Conservation (phyloP, 2,329 filamentous ascomycete species). For the Dryadomyces sulphureus region DNA sequence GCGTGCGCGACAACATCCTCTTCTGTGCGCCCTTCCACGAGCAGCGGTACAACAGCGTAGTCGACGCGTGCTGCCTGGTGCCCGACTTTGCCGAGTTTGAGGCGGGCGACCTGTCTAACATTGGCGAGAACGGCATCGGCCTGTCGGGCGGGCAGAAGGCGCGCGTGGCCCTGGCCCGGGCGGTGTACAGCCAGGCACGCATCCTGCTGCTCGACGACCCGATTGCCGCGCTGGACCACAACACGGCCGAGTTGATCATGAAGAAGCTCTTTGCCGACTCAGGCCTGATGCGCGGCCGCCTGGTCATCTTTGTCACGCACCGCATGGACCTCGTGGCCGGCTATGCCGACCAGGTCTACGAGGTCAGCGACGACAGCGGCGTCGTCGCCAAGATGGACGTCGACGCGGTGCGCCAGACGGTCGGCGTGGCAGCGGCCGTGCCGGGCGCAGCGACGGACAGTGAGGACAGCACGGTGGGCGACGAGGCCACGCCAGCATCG, state of each 20-base stretch:
- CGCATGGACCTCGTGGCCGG: conserved; percentile 61
- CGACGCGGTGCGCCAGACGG: conserved; percentile 12
- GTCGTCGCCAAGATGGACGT: conserved; percentile 18
- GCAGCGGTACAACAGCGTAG: conserved; percentile 39
- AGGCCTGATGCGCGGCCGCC: conserved; percentile 36
- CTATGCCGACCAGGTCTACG: conserved; percentile 60
- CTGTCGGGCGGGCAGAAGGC: conserved; percentile 50
- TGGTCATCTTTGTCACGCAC: conserved; percentile 68
- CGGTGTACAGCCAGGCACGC: conserved; percentile 41
- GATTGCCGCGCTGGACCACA: conserved; percentile 46
- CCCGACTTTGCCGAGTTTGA: conserved; percentile 42
- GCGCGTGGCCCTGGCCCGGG: conserved; percentile 46
- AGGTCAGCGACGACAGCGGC: conserved; percentile 45
- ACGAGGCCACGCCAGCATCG: conserved; percentile 6
- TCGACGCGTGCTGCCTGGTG: conserved; percentile 44
- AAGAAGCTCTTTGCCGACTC: conserved; percentile 33
- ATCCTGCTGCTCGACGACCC: conserved; percentile 49
- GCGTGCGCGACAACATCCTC: conserved; percentile 48
- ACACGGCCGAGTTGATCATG: conserved; percentile 48
- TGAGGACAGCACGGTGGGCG: conserved; percentile 12
- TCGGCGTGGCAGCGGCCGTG: conserved; percentile 16
- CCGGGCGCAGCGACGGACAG: conserved; percentile 19
- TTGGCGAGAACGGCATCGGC: conserved; percentile 48
- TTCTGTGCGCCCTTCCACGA: conserved; percentile 42
- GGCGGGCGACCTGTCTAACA: conserved; percentile 40